These are phyloP conservation scores for Pleurotus cornucopiae DNA, from an alignment of 768 basidiomycete species.

Conservation along the genomic window DNA sequence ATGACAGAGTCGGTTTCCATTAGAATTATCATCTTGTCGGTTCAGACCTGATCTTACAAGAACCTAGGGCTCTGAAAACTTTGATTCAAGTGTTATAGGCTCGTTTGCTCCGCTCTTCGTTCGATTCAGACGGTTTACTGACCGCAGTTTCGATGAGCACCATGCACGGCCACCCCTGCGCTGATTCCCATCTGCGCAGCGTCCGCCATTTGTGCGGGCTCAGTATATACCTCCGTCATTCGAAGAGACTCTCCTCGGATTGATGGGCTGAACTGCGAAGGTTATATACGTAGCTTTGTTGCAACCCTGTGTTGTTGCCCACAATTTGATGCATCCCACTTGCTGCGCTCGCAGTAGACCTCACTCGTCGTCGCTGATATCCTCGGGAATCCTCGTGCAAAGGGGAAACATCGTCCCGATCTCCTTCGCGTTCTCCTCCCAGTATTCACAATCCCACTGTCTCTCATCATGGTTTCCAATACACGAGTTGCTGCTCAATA, in stretches of 20 bases:
- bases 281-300: background rate
- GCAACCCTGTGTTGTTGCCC: too few relatives aligned
- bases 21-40: background rate
- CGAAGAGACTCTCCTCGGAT: background rate
- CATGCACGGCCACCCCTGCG: background rate
- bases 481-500: too few relatives aligned
- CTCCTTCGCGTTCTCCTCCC: too few relatives aligned
- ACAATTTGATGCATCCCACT: background rate
- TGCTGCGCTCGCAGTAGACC: background rate
- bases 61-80: background rate
- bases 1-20: background rate
- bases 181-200: constrained; percentile 8
- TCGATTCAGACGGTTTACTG: constrained; percentile 4
- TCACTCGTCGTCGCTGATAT: background rate
- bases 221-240: background rate
- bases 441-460: too few relatives aligned
- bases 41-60: background rate
- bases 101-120: background rate
- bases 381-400: background rate
- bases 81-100: background rate
- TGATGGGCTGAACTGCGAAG: background rate
- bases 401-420: too few relatives aligned
- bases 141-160: background rate
- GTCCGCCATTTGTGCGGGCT: constrained; percentile 6
- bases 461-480: too few relatives aligned